phyloP scores from a whole-genome alignment of 2,329 filamentous ascomycete genomes.

The Nectriaceae sp. region DNA sequence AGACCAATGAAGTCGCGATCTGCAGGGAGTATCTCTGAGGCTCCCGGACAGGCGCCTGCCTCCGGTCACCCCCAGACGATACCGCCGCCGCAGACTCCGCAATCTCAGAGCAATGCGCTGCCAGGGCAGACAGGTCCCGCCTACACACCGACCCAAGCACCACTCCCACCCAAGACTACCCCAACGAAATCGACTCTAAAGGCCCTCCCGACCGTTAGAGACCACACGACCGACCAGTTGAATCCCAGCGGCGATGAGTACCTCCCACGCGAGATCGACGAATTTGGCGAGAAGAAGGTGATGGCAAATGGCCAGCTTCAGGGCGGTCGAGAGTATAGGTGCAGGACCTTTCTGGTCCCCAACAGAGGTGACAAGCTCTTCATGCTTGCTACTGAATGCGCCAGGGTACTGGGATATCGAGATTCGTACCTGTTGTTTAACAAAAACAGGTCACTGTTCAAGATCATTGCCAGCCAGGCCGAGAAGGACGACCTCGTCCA shows the following conservation, averaged over 20 bases:
- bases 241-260: slow-evolving; percentile 91
- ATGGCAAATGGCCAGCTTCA: slow-evolving; percentile 78
- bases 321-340: slow-evolving; percentile 85
- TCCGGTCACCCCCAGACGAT: slow-evolving; percentile 41
- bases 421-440: slow-evolving; percentile 99
- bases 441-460: slow-evolving; percentile 94
- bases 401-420: slow-evolving; percentile 87
- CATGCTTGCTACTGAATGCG: slow-evolving; percentile 98
- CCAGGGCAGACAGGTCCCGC: slow-evolving; percentile 44
- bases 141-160: slow-evolving; percentile 41
- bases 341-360: slow-evolving; percentile 90
- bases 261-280: slow-evolving; percentile 88
- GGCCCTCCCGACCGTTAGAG: slow-evolving; percentile 90
- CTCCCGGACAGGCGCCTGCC: slow-evolving; percentile 55
- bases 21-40: slow-evolving; percentile 56
- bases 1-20: slow-evolving; percentile 63
- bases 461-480: slow-evolving; percentile 93
- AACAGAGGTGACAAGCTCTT: slow-evolving; percentile 92
- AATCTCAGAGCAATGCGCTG: slow-evolving; percentile 50
- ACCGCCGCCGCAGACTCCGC: slow-evolving; percentile 56
- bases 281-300: slow-evolving; percentile 93
- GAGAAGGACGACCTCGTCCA: slow-evolving; percentile 96
- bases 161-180: slow-evolving; percentile 74
- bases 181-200: slow-evolving; percentile 86
- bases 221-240: slow-evolving; percentile 96